Evolutionary conservation across 2,329 filamentous ascomycete species (phyloP).

Genomic region (Cryphonectria carpinicola): DNA sequence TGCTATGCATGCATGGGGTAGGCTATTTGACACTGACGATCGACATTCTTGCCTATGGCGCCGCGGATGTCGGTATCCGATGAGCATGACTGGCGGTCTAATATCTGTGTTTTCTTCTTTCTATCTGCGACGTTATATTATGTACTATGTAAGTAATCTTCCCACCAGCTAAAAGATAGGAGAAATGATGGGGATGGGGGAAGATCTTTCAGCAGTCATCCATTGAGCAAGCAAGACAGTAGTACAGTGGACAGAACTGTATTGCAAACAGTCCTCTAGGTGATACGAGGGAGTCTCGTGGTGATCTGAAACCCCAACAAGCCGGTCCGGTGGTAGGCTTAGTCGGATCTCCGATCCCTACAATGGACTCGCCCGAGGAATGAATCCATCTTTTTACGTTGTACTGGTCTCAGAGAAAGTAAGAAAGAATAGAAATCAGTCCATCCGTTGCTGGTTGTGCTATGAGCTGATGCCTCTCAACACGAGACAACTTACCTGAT

Average conservation of each 20-base stretch:
- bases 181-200: not conserved
- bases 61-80: conserved; percentile 13
- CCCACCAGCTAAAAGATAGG: not conserved
- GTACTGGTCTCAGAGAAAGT: not conserved
- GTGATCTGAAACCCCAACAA: not conserved
- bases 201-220: not conserved
- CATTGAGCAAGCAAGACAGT: not conserved
- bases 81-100: not conserved
- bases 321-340: not conserved
- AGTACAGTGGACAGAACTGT: not conserved
- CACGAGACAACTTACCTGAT: not conserved
- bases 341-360: not conserved
- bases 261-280: not conserved
- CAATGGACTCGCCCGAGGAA: not conserved
- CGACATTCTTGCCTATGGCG: not conserved
- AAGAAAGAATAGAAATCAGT: not conserved
- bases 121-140: not conserved
- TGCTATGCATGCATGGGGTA: not conserved
- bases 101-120: not conserved
- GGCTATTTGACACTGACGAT: conserved; percentile 9
- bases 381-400: not conserved
- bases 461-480: not conserved
- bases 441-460: no score
- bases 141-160: not conserved
- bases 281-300: not conserved